Evolutionary conservation across 352 stramenopile genomes (phyloP).

Genomic region (Phytophthora tubulina): DNA sequence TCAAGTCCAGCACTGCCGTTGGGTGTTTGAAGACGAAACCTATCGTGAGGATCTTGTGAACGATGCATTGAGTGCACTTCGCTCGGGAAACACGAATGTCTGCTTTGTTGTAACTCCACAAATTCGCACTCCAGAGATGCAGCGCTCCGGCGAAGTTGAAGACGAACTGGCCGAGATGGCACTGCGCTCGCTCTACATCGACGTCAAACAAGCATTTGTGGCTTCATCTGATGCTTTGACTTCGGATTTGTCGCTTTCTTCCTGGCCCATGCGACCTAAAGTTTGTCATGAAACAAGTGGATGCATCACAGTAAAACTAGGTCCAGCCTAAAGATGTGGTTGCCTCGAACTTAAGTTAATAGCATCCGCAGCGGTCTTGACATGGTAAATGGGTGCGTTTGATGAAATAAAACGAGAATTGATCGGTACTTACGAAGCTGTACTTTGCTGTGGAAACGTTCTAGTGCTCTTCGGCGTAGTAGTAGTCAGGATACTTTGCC

Average conservation of each 20-base stretch:
- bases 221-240: conserved; percentile 10
- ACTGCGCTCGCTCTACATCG: conserved; percentile 58
- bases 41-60: conserved; percentile 55
- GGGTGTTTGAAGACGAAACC: conserved; percentile 62
- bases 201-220: conserved; percentile 47
- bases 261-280: conserved; percentile 31
- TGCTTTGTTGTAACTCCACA: conserved; percentile 48
- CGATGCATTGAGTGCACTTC: conserved; percentile 37
- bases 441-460: conserved; percentile 1
- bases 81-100: conserved; percentile 28
- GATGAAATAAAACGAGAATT: conserved; percentile 22
- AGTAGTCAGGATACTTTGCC: conserved; percentile 94
- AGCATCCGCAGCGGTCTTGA: background rate
- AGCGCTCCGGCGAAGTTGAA: conserved; percentile 21
- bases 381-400: background rate
- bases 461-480: conserved; percentile 81
- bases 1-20: conserved; percentile 43
- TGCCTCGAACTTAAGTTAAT: background rate
- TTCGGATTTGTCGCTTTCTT: conserved; percentile 2
- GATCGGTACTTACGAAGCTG: conserved; percentile 10
- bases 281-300: conserved; percentile 39
- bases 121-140: background rate
- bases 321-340: conserved; percentile 8
- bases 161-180: conserved; percentile 47
- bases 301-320: conserved; percentile 38